Base-by-base conservation (phyloP, 441 rosid genomes). In the Brassica balearica region DNA sequence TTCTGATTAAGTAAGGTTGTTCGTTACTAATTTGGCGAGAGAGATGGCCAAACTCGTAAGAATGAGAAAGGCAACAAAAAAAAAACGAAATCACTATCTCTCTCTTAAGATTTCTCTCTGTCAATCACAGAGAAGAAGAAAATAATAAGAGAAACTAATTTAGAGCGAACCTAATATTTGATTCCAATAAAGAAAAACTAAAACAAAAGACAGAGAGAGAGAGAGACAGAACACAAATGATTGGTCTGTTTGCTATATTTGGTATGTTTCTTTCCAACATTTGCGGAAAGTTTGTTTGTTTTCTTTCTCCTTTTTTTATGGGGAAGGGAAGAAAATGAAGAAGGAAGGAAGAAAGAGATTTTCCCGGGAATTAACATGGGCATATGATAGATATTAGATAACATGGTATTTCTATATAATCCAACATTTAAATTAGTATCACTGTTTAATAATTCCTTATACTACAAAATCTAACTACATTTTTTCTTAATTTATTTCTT, bases 1-100 rank as follows among this genome's bases (percentile, higher is more conserved):
- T 46, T 56, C 11, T 36, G 51, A 25, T 6, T 12, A 62, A 23
- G 32, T 17, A 29, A 63, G 67, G 43, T 53, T 7, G 67, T 72
- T 76, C 67, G 80, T 77, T 77, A 41, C 36, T 15, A 74, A 29
- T 64, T 68, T 38, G 75, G 75, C 62, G 62, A 75, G 76, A 80
- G 82, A 75, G 80, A 69, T 38, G 53, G 71, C 82, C 79, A 65
- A 80, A 75, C 79, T 80, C 76, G 73, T 62, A 22, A 74, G 55
- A 55, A 55, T 68, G 72, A 75, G 67, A 72, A 71, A 72, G 76
- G 22, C 22, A 55, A 8, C 12, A 58, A 14, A 32, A 12, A 12
- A 65, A 77, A 73, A 67, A 71, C 27, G 15, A 59, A 10, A 55
- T 15, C 60, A 55, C 60, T 55, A 55, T 55, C 60, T 70, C 68